These are phyloP conservation scores for Neocatenulostroma microsporum DNA, from an alignment of 2,329 filamentous ascomycete species.

Conservation along the genomic window DNA sequence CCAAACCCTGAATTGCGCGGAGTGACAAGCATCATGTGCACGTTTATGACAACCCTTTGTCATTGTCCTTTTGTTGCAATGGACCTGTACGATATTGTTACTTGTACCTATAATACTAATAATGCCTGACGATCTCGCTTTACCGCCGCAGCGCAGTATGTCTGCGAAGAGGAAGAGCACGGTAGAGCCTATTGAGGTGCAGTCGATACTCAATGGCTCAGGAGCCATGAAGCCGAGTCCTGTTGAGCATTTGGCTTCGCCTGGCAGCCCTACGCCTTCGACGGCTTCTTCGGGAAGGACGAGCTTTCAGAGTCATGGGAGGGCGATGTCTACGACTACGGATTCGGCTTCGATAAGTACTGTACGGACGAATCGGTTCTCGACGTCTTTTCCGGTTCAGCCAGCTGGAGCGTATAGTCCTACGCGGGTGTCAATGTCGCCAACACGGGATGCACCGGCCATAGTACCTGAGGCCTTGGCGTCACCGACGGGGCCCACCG, in stretches of 20 bases:
- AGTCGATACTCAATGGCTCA: constrained; percentile 6
- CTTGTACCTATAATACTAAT: too few relatives aligned
- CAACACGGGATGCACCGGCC: constrained; percentile 22
- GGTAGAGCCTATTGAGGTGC: constrained; percentile 11
- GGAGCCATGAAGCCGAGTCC: constrained; percentile 10
- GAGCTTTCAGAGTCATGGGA: constrained; percentile 23
- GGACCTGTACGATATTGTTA: too few relatives aligned
- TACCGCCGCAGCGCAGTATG: too few relatives aligned
- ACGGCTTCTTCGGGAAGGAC: constrained; percentile 4
- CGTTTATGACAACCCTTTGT: too few relatives aligned
- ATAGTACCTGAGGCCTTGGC: constrained; percentile 43
- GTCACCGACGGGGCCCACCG: constrained; percentile 24
- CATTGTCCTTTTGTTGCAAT: too few relatives aligned
- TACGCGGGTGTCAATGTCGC: constrained; percentile 26
- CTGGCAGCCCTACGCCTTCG: constrained; percentile 11
- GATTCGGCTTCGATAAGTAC: constrained; percentile 12
- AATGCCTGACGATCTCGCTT: too few relatives aligned
- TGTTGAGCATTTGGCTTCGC: constrained; percentile 11
- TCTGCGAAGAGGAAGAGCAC: constrained; percentile 2
- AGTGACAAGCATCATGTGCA: too few relatives aligned
- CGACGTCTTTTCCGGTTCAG: constrained; percentile 43
- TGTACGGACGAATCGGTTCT: constrained; percentile 36
- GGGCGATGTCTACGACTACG: constrained; percentile 21
- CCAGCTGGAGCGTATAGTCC: constrained; percentile 25
- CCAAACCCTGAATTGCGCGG: too few relatives aligned